Percentiles rank a stretch among this genome's conserved stretches.
These are phyloP conservation scores for Mycena galopus DNA, from an alignment of 768 basidiomycete species.

Conservation along the genomic window DNA sequence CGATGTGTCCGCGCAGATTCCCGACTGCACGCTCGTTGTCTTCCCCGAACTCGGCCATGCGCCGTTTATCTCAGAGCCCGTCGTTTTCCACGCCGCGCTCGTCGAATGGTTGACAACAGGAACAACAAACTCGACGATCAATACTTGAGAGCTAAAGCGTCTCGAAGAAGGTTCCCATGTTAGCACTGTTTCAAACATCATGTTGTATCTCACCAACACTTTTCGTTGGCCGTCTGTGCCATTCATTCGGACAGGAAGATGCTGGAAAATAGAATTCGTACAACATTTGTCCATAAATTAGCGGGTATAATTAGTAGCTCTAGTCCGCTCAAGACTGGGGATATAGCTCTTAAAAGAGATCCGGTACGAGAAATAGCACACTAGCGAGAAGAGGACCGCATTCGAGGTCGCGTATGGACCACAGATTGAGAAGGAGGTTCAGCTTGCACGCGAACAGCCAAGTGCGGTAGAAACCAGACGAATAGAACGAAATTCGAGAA, in stretches of 20 bases:
- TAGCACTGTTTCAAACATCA: background rate
- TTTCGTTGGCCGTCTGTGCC: background rate
- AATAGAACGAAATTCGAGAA: background rate
- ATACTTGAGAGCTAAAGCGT: background rate
- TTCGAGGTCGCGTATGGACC: background rate
- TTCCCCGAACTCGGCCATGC: constrained; percentile 27
- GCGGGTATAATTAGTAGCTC: background rate
- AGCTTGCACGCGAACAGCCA: background rate
- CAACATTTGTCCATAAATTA: background rate
- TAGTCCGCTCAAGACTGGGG: background rate
- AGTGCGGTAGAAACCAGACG: background rate
- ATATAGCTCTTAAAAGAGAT: too few species aligned
- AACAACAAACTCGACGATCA: background rate
- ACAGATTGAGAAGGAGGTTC: background rate
- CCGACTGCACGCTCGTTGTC: constrained; percentile 11
- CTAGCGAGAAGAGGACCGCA: background rate
- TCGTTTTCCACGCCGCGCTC: constrained; percentile 4
- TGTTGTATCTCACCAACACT: background rate
- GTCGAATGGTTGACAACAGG: constrained; percentile 14
- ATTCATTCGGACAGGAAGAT: background rate
- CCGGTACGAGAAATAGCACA: too few species aligned
- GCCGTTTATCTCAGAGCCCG: constrained; percentile 21
- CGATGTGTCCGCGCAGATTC: constrained; percentile 16
- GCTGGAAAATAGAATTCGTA: background rate
- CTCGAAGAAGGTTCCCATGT: background rate